These are phyloP conservation scores for Cubamyces lactineus DNA, from an alignment of 768 basidiomycete genomes.

Conservation along the genomic window DNA sequence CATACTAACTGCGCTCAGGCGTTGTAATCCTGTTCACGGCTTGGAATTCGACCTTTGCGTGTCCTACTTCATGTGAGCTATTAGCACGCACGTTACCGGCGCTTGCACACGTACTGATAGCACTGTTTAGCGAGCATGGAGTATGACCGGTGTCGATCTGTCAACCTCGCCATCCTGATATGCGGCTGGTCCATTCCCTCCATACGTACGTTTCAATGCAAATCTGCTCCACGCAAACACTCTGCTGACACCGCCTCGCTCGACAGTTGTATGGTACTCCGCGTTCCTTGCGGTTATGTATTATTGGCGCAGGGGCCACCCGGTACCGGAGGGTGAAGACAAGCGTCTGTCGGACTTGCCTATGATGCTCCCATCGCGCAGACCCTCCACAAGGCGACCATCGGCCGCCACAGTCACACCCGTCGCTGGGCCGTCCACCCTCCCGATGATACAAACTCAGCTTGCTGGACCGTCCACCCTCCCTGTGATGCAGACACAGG, in stretches of 20 bases:
- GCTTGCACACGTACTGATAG: neutral
- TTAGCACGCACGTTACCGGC: neutral
- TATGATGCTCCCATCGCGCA: constrained; percentile 23
- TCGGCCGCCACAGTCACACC: neutral
- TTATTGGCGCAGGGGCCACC: constrained; percentile 38
- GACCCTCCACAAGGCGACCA: neutral
- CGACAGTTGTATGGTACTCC: constrained; percentile 48
- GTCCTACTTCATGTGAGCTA: constrained; percentile 46
- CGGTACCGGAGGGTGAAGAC: constrained; percentile 5
- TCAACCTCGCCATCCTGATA: constrained; percentile 52
- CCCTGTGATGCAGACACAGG: constrained; percentile 1
- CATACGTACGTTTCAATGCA: constrained; percentile 44
- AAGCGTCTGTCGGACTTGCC: constrained; percentile 27
- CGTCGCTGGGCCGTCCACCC: neutral
- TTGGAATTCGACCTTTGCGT: constrained; percentile 47
- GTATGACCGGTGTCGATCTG: constrained; percentile 43
- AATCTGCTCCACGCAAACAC: no score
- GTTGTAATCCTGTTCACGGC: constrained; percentile 46
- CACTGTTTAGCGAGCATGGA: constrained; percentile 42
- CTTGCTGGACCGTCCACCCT: neutral
- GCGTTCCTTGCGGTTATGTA: constrained; percentile 34
- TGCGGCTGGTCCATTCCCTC: constrained; percentile 58
- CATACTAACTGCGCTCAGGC: constrained; percentile 34
- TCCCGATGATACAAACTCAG: neutral
- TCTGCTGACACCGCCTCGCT: neutral